Conservation (phyloP, 345 rosid genomes). For the Stellera chamaejasme region DNA sequence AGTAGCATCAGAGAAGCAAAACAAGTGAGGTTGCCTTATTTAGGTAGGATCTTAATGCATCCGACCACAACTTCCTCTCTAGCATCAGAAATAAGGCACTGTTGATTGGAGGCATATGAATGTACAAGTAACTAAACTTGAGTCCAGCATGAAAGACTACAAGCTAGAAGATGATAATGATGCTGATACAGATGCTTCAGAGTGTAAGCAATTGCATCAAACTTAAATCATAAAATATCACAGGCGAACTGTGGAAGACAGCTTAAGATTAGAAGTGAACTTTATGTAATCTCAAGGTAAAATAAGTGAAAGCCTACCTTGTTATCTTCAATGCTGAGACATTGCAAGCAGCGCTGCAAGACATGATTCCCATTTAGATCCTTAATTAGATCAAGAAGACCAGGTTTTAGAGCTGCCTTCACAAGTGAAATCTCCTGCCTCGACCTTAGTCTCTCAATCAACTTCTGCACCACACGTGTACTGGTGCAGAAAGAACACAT, state of each 20-base stretch:
- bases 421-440: constrained; percentile 48
- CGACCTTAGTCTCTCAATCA: constrained; percentile 54
- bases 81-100: too few species aligned
- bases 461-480: constrained; percentile 71
- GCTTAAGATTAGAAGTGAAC: not conserved
- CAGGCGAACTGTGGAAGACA: not conserved
- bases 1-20: too few species aligned
- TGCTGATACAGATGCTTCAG: too few species aligned
- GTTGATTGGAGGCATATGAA: too few species aligned
- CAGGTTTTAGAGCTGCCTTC: constrained; percentile 44
- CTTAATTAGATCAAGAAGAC: constrained; percentile 52
- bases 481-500: constrained; percentile 23
- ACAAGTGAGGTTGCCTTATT: too few species aligned
- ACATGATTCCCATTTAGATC: constrained; percentile 84
- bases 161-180: too few species aligned
- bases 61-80: too few species aligned
- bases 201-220: too few species aligned
- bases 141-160: too few species aligned
- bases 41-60: too few species aligned
- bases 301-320: constrained; percentile 32
- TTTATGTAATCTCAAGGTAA: not conserved
- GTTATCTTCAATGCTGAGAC: constrained; percentile 42
- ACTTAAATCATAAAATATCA: too few species aligned
- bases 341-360: constrained; percentile 59
- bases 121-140: too few species aligned